phyloP scores from a whole-genome alignment of 2,329 filamentous ascomycete species.

The Colletotrichum tropicale region DNA sequence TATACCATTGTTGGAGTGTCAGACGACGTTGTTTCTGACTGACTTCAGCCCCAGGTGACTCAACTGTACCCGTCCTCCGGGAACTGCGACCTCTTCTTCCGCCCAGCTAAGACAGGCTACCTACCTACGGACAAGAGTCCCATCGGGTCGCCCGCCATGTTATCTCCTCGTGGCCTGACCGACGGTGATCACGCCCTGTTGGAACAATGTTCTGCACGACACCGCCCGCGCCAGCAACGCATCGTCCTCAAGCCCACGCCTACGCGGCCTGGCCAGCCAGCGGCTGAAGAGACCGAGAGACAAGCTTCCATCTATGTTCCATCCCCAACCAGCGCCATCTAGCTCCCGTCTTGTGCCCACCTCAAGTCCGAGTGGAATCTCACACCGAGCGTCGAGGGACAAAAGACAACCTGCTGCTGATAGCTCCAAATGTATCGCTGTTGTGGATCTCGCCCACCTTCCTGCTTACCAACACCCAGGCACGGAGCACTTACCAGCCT shows the following conservation, averaged over 20 bases:
- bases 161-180: slow-evolving; percentile 4
- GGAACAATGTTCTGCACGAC: slow-evolving; percentile 4
- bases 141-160: background rate
- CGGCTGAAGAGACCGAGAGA: background rate
- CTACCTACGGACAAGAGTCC: background rate
- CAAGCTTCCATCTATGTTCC: background rate
- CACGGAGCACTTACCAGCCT: slow-evolving; percentile 15
- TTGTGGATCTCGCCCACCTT: background rate
- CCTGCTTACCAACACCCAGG: slow-evolving; percentile 15
- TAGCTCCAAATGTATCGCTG: background rate
- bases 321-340: background rate
- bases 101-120: background rate
- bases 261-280: background rate
- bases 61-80: background rate
- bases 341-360: background rate
- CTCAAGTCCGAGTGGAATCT: background rate
- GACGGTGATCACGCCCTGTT: background rate
- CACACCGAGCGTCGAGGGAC: background rate
- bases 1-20: background rate
- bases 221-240: background rate
- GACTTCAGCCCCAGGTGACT: background rate
- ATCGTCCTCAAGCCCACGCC: background rate
- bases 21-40: background rate
- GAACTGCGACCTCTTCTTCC: background rate
- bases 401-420: background rate